Percentiles rank a stretch among this genome's conserved stretches.
Conservation (phyloP, 768 basidiomycete species). For the Sporobolomyces pararoseus region DNA sequence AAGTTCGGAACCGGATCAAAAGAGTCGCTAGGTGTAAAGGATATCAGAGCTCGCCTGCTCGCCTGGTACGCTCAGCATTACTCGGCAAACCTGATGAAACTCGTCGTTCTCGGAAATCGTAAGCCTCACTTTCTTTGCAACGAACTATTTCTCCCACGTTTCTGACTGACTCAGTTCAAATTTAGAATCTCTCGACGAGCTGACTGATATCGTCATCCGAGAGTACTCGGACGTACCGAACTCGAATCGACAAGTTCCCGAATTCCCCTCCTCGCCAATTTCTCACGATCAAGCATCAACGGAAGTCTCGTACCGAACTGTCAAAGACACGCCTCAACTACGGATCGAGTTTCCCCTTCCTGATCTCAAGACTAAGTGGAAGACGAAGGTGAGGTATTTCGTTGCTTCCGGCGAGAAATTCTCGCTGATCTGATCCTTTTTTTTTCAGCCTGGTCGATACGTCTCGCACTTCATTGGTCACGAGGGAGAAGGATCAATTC, state of each 20-base stretch:
- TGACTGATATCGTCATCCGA: constrained; percentile 31
- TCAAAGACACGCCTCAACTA: constrained; percentile 50
- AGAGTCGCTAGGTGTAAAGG: constrained; percentile 49
- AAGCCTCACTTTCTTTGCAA: background rate
- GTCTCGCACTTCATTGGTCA: constrained; percentile 69
- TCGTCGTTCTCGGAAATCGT: constrained; percentile 47
- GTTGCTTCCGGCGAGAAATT: no score
- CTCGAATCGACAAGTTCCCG: constrained; percentile 7
- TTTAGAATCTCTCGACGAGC: constrained; percentile 42
- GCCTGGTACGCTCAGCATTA: constrained; percentile 51
- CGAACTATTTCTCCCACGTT: background rate
- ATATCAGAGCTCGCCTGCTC: constrained; percentile 50
- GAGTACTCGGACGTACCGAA: constrained; percentile 42
- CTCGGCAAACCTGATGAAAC: constrained; percentile 51
- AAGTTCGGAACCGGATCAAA: constrained; percentile 52
- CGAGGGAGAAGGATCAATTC: constrained; percentile 68
- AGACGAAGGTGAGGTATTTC: constrained; percentile 44
- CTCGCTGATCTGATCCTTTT: no score
- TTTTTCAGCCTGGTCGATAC: constrained; percentile 72
- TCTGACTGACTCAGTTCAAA: background rate
- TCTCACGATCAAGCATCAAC: constrained; percentile 36
- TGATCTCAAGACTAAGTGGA: constrained; percentile 9
- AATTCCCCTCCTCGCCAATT: constrained; percentile 28
- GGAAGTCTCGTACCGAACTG: constrained; percentile 49
- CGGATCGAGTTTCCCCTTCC: constrained; percentile 48